Evolutionary conservation across 73 alveolate species (phyloP).

Genomic region (Durusdinium trenchii): DNA sequence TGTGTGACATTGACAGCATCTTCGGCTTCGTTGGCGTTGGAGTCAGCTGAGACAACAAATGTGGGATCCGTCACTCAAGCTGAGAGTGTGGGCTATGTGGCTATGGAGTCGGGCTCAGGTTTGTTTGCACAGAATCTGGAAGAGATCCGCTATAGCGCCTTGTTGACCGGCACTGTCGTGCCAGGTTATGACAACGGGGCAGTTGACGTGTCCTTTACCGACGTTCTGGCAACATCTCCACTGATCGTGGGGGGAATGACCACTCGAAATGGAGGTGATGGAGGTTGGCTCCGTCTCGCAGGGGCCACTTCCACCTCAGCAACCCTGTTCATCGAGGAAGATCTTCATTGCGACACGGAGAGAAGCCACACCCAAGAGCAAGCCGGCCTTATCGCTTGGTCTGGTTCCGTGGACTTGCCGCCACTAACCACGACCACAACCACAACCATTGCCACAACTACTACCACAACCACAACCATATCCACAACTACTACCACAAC

Average conservation of each 20-base stretch:
- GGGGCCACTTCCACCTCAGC: background rate
- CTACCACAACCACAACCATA: background rate
- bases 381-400: conserved; percentile 41
- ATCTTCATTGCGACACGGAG: conserved; percentile 33
- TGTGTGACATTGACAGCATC: background rate
- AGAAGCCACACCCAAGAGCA: background rate
- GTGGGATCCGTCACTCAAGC: conserved; percentile 1
- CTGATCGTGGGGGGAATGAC: conserved; percentile 5
- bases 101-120: conserved; percentile 14
- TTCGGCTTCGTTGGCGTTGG: conserved; percentile 15
- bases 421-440: background rate
- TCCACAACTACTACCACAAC: background rate
- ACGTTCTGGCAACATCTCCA: background rate
- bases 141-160: background rate
- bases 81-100: conserved; percentile 54
- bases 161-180: background rate
- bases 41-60: conserved; percentile 24
- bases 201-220: background rate
- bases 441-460: background rate
- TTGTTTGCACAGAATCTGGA: background rate
- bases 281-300: conserved; percentile 40
- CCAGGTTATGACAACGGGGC: background rate
- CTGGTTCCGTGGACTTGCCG: background rate
- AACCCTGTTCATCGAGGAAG: conserved; percentile 11
- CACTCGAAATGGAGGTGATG: background rate